These are phyloP conservation scores for Suillus occidentalis DNA, from an alignment of 768 basidiomycete species.

Conservation along the genomic window DNA sequence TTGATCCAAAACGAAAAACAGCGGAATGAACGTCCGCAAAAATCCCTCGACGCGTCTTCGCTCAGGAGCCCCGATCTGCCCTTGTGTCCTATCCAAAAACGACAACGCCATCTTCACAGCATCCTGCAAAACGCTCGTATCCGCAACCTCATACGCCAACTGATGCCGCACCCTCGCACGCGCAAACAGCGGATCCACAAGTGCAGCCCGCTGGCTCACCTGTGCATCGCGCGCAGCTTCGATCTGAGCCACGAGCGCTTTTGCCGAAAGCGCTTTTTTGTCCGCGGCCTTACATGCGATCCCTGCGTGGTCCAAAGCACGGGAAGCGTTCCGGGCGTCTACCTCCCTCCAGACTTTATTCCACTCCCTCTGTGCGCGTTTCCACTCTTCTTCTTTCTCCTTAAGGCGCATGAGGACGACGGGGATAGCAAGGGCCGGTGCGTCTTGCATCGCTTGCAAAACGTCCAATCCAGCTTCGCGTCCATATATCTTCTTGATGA, in stretches of 20 bases:
- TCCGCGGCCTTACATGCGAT: conserved; percentile 88
- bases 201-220: conserved; percentile 67
- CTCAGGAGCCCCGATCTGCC: conserved; percentile 68
- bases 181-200: conserved; percentile 50
- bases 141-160: conserved; percentile 73
- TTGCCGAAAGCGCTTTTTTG: conserved; percentile 78
- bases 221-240: conserved; percentile 85
- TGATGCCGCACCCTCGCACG: conserved; percentile 74
- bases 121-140: conserved; percentile 80
- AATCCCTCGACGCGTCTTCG: conserved; percentile 82
- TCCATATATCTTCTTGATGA: conserved; percentile 97
- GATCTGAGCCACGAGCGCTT: conserved; percentile 80
- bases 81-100: conserved; percentile 86
- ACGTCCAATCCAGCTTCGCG: conserved; percentile 81
- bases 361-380: conserved; percentile 95
- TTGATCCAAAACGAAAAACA: conserved; percentile 76
- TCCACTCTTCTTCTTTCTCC: conserved; percentile 99
- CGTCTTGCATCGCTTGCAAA: conserved; percentile 88
- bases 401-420: conserved; percentile 87
- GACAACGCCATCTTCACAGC: conserved; percentile 85
- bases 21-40: conserved; percentile 70
- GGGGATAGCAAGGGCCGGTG: conserved; percentile 84
- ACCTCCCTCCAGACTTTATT: conserved; percentile 99
- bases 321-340: conserved; percentile 90
- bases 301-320: conserved; percentile 91